Evolutionary conservation across 768 basidiomycete genomes (phyloP), one percentile per base, ranked within the genome.

Genomic region (Royoungia palumana): DNA sequence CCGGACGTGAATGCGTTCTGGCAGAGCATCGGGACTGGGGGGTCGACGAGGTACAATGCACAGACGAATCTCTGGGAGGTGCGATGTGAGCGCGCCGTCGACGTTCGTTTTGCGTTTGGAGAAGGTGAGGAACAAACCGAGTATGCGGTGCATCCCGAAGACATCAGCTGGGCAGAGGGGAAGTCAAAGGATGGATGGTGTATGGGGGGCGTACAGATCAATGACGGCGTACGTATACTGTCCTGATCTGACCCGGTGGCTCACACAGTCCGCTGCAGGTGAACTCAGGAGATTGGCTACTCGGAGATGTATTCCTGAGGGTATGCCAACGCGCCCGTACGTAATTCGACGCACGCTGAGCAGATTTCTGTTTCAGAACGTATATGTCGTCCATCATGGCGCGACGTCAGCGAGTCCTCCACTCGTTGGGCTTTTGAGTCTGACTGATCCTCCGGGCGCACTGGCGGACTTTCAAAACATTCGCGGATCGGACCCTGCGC

Each of bases 231-330:
- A 52, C 44, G 71, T 58, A 38, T 42, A 34, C 37, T 19, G 19
- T 7, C 16, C 11, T 32, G 1, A 14, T 0, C 1, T 21, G 14
- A 27, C 35, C 14, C 12, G 25, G 19, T n/a, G 36, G 39, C 55
- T 55, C 16, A 63, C 20, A 20, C 19, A 28, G 12, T 34, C 4
- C 16, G 16, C 25, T 22, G 22, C 51, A 78, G 75, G 69, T 79
- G n/a, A 69, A 72, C 53, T 76, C 78, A 12, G 79, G 75, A 5
- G 82, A 83, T 62, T 84, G 80, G 80, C 67, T 84, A 6, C 69
- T 82, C 17, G 81, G 80, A n/a, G 80, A 80, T 45, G 69, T 73
- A 16, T 82, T 81, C 48, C 69, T 83, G 47, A 70, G 81, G 55
- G 80, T 77, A 49, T 47, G 72, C 66, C 22, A n/a, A n/a, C n/a